Conservation (phyloP, 2,329 filamentous ascomycete genomes). For the Diaporthe aspalathi region DNA sequence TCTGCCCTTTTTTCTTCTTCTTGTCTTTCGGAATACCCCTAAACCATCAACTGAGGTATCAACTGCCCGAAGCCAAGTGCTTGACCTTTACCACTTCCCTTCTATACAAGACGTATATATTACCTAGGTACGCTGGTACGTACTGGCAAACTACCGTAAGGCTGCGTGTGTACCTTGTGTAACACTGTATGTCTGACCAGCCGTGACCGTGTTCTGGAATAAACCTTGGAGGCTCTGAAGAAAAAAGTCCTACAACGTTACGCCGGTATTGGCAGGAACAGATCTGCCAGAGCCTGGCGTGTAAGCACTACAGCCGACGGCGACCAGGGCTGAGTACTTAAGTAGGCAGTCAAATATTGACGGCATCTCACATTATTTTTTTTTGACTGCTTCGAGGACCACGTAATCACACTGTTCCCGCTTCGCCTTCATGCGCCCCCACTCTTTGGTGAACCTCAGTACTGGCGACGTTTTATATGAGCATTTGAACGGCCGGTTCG, state of each 20-base stretch:
- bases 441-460: not conserved
- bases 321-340: not conserved
- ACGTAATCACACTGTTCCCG: not conserved
- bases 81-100: not conserved
- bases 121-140: too few relatives aligned
- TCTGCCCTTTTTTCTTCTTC: not conserved
- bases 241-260: not conserved
- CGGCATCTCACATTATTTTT: not conserved
- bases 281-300: not conserved
- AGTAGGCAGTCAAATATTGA: not conserved
- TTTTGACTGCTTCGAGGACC: not conserved
- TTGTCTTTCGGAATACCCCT: not conserved
- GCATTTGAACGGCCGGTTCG: not conserved
- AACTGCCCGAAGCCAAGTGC: too few relatives aligned
- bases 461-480: not conserved
- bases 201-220: not conserved
- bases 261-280: not conserved
- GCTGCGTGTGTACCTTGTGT: not conserved
- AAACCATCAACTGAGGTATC: not conserved
- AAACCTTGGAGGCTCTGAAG: too few relatives aligned
- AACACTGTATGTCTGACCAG: not conserved
- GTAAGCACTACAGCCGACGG: constrained; percentile 18
- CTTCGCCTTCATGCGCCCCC: not conserved
- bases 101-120: not conserved
- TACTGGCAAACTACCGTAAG: not conserved